Percentiles rank a stretch among this genome's conserved stretches.
Conservation (phyloP, 371 early-diverging fungal species). For the Syncephalastrum sp. region DNA sequence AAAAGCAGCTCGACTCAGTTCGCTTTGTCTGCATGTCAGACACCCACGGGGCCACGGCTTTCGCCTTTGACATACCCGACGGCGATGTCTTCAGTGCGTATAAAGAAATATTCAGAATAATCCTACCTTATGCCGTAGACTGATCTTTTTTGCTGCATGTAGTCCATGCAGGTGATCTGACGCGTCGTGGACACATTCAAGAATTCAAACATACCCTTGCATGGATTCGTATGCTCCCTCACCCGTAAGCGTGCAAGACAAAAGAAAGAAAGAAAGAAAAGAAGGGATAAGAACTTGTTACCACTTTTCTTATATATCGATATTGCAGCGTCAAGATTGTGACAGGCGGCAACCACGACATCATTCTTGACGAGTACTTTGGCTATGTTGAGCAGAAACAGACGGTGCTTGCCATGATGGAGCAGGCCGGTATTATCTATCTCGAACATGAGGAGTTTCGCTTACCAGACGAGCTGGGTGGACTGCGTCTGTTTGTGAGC, state of each 20-base stretch:
- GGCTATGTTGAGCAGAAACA: constrained; percentile 17
- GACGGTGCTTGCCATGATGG: constrained; percentile 18
- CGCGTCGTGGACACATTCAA: constrained; percentile 19
- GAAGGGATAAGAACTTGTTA: constrained; percentile 7
- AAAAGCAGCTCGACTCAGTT: constrained; percentile 4
- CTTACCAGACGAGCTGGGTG: constrained; percentile 33
- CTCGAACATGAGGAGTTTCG: constrained; percentile 45
- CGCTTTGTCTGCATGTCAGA: constrained; percentile 49
- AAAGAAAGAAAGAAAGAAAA: background rate
- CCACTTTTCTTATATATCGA: background rate
- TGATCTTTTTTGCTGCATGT: background rate
- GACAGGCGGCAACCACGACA: constrained; percentile 58
- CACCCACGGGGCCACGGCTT: constrained; percentile 31
- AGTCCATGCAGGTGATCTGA: constrained; percentile 51
- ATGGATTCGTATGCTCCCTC: constrained; percentile 36
- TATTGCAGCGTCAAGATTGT: constrained; percentile 47
- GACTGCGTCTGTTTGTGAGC: constrained; percentile 44
- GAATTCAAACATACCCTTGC: constrained; percentile 24
- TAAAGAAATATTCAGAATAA: background rate
- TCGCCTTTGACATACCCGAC: constrained; percentile 35
- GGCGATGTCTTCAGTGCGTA: constrained; percentile 43
- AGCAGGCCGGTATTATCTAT: constrained; percentile 37
- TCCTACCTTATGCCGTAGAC: background rate
- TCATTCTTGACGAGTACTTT: constrained; percentile 29
- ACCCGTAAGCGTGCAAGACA: constrained; percentile 16